These are phyloP conservation scores for Eucalyptus tenuipes DNA, from an alignment of 345 rosid genomes.

Conservation along the genomic window DNA sequence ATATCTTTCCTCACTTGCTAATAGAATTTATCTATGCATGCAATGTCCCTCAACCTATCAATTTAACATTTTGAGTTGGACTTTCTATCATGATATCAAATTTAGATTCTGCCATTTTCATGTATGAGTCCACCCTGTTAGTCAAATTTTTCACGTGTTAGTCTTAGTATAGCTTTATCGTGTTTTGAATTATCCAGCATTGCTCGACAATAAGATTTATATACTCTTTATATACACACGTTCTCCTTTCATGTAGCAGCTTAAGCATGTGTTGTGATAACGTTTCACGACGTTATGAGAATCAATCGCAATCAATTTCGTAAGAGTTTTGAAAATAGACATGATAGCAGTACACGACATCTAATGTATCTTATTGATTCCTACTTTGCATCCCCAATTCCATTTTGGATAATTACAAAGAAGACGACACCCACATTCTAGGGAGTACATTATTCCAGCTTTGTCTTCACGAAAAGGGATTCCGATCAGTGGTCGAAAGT, in stretches of 20 bases:
- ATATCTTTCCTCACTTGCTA: not conserved
- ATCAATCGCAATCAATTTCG: too few relatives aligned
- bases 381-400: not conserved
- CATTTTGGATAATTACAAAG: not conserved
- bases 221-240: rapidly evolving
- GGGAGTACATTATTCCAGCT: not conserved
- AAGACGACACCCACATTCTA: not conserved
- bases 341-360: too few relatives aligned
- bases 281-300: not conserved
- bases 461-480: not conserved
- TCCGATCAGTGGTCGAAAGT: not conserved
- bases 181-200: not conserved
- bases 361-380: not conserved
- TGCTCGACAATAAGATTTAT: not conserved
- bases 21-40: not conserved
- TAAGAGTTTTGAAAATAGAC: too few relatives aligned
- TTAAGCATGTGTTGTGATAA: not conserved
- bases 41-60: not conserved
- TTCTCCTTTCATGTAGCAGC: rapidly evolving
- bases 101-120: not conserved
- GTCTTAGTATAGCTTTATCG: not conserved
- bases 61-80: not conserved
- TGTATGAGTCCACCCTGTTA: rapidly evolving
- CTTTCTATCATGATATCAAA: not conserved
- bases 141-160: not conserved